These are phyloP conservation scores for Russula lepida DNA, from an alignment of 768 basidiomycete genomes.

Conservation along the genomic window DNA sequence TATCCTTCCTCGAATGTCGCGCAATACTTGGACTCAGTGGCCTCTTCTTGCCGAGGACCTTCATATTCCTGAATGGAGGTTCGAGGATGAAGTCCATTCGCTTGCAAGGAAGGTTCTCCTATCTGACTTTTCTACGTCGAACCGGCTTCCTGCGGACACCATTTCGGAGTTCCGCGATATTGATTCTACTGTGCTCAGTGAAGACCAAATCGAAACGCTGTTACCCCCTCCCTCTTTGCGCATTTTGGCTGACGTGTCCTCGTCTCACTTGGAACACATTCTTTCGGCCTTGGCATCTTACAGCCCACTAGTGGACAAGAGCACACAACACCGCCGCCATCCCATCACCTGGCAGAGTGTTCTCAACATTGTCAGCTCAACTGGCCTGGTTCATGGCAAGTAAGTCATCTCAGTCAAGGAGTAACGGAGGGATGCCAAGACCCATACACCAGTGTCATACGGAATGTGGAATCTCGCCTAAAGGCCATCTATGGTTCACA, in stretches of 20 bases:
- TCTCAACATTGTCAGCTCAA: conserved; percentile 42
- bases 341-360: conserved; percentile 59
- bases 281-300: conserved; percentile 49
- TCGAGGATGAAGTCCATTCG: conserved; percentile 58
- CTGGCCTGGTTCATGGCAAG: conserved; percentile 29
- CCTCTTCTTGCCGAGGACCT: conserved; percentile 58
- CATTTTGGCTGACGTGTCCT: conserved; percentile 37
- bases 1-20: conserved; percentile 16
- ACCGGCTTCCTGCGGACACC: conserved; percentile 8
- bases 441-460: neutral
- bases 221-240: conserved; percentile 28
- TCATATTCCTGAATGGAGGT: conserved; percentile 55
- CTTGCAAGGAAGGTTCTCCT: conserved; percentile 33
- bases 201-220: conserved; percentile 27
- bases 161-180: neutral
- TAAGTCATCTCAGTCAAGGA: conserved; percentile 17
- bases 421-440: neutral
- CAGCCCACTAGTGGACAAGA: conserved; percentile 45
- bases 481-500: conserved; percentile 14
- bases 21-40: conserved; percentile 68
- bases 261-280: conserved; percentile 41
- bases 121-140: conserved; percentile 21
- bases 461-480: conserved; percentile 14
- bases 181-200: conserved; percentile 2
- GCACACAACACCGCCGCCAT: conserved; percentile 56